Evolutionary conservation across 352 stramenopile species (phyloP).

Genomic region (Phytophthora hybrid): DNA sequence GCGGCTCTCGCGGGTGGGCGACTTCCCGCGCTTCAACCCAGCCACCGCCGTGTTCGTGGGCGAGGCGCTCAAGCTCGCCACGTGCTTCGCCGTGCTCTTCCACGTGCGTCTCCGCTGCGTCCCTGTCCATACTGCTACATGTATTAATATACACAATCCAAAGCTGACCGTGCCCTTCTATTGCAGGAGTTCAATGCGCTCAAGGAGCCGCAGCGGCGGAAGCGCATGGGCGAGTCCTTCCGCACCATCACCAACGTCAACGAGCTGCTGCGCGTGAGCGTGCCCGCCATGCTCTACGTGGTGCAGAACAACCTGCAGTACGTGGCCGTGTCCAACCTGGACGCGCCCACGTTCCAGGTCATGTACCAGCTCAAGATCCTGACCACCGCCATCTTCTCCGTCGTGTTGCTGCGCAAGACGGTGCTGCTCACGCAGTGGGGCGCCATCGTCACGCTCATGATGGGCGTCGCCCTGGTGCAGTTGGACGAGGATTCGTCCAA

Average conservation of each 20-base stretch:
- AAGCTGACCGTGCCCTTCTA: neutral
- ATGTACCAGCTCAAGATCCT: conserved; percentile 92
- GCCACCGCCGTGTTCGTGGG: conserved; percentile 79
- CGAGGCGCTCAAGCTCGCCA: conserved; percentile 77
- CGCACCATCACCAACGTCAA: conserved; percentile 64
- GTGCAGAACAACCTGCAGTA: conserved; percentile 90
- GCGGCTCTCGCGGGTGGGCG: conserved; percentile 79
- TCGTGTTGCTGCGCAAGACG: conserved; percentile 73
- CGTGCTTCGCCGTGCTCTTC: conserved; percentile 55
- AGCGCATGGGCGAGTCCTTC: conserved; percentile 38
- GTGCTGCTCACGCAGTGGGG: conserved; percentile 84
- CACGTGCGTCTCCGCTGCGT: conserved; percentile 29
- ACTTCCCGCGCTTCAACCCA: conserved; percentile 76
- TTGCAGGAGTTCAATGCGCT: conserved; percentile 41
- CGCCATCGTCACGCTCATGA: conserved; percentile 83
- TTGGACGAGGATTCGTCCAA: conserved; percentile 54
- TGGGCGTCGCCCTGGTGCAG: conserved; percentile 81
- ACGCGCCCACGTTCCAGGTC: conserved; percentile 83
- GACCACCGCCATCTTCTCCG: conserved; percentile 87
- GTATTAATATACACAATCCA: neutral
- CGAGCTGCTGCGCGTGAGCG: conserved; percentile 78
- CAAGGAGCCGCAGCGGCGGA: conserved; percentile 33
- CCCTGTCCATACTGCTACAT: neutral
- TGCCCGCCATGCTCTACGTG: conserved; percentile 83
- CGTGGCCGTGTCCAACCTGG: conserved; percentile 81